Evolutionary conservation across 2,329 filamentous ascomycete species (phyloP).

Genomic region (Clarireedia monteithiana): DNA sequence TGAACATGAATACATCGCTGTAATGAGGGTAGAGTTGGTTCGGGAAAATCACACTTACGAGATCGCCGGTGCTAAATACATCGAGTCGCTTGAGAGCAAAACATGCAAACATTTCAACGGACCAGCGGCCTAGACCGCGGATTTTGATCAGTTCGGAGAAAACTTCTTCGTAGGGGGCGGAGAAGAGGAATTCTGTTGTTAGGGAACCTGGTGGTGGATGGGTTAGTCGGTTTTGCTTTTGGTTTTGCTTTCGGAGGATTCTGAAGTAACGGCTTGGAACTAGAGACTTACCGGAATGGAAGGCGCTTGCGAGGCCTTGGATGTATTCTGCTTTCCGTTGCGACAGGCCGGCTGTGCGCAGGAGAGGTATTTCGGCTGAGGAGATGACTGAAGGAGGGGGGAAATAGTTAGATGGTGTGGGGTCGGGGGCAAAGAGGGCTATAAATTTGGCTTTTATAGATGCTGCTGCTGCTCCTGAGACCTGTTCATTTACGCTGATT

Average conservation of each 20-base stretch:
- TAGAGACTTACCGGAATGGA: no score
- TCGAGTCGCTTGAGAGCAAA: constrained; percentile 93
- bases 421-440: constrained; percentile 50
- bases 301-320: constrained; percentile 57
- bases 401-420: constrained; percentile 3
- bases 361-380: constrained; percentile 39
- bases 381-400: constrained; percentile 55
- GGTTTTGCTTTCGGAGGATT: constrained; percentile 24
- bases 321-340: constrained; percentile 96
- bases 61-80: constrained; percentile 84
- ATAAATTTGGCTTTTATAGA: constrained; percentile 86
- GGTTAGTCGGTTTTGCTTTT: constrained; percentile 68
- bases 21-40: no score
- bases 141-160: constrained; percentile 77
- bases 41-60: constrained; percentile 31
- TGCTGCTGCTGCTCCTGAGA: constrained; percentile 83
- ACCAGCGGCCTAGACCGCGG: constrained; percentile 81
- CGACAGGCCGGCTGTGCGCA: constrained; percentile 76
- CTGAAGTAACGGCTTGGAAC: constrained; percentile 40
- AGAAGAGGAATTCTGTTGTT: constrained; percentile 51
- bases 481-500: constrained; percentile 30
- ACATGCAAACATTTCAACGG: constrained; percentile 95
- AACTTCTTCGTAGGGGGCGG: constrained; percentile 78
- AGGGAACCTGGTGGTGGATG: constrained; percentile 48
- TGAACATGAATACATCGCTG: no score